Conservation (phyloP, 2,329 filamentous ascomycete genomes). For the Acarospora socialis region DNA sequence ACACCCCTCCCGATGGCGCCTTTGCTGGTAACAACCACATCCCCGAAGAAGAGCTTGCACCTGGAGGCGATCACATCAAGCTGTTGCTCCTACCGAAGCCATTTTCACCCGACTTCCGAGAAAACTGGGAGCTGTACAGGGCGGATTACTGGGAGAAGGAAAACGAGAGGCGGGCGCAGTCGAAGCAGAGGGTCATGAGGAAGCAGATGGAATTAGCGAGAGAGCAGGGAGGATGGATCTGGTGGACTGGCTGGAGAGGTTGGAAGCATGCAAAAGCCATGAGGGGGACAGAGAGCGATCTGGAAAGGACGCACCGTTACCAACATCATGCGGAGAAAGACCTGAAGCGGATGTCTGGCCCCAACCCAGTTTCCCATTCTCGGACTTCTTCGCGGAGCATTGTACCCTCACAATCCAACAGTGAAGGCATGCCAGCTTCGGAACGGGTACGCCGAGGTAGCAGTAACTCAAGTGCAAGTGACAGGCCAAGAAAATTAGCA, state of each 20-base stretch:
- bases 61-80: conserved; percentile 84
- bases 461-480: conserved; percentile 6
- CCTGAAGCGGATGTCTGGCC: conserved; percentile 17
- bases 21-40: conserved; percentile 51
- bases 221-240: conserved; percentile 58
- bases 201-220: conserved; percentile 54
- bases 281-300: conserved; percentile 7
- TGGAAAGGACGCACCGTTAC: conserved; percentile 19
- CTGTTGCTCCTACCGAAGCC: conserved; percentile 83
- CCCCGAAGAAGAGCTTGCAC: conserved; percentile 78
- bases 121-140: conserved; percentile 93
- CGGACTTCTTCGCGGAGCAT: conserved; percentile 29
- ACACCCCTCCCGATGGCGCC: conserved; percentile 23
- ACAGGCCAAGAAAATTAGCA: no score
- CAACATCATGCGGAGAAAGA: conserved; percentile 18
- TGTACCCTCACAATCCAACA: conserved; percentile 23
- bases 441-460: conserved; percentile 23
- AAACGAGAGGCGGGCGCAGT: conserved; percentile 68
- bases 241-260: conserved; percentile 67
- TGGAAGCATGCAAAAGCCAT: conserved; percentile 21
- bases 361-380: conserved; percentile 28
- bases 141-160: conserved; percentile 95
- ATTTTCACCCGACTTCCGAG: conserved; percentile 84
- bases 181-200: conserved; percentile 56
- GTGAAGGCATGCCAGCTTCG: conserved; percentile 25